Conservation (phyloP, 768 basidiomycete genomes). For the Paxillus ammoniavirescens region DNA sequence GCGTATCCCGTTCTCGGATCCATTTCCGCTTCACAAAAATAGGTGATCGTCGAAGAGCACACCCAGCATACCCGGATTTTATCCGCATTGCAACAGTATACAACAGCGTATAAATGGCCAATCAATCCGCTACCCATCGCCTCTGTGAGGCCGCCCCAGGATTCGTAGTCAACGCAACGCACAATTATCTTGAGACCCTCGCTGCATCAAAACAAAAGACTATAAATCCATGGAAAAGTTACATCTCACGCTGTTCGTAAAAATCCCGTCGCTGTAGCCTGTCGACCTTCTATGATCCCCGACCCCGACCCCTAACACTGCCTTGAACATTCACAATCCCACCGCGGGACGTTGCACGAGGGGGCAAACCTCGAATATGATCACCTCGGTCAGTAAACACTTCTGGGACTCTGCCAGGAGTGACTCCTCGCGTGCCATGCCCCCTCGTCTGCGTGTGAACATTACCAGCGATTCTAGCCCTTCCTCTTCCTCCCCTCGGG, state of each 20-base stretch:
- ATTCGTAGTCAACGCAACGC: neutral
- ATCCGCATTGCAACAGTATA: neutral
- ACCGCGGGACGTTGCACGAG: slow-evolving; percentile 16
- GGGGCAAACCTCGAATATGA: slow-evolving; percentile 4
- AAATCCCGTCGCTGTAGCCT: neutral
- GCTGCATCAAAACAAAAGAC: neutral
- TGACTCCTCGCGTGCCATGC: slow-evolving; percentile 6
- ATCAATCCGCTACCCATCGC: neutral
- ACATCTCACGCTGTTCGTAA: neutral
- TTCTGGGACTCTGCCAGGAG: neutral
- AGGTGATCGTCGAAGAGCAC: no score
- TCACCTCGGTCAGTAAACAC: slow-evolving; percentile 3
- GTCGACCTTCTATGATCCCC: slow-evolving; percentile 9
- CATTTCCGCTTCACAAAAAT: no score
- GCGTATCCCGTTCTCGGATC: no score
- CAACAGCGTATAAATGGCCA: neutral
- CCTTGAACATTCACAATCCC: slow-evolving; percentile 6
- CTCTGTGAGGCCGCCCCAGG: neutral
- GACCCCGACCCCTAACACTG: slow-evolving; percentile 6
- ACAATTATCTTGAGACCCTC: neutral
- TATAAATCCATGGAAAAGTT: neutral
- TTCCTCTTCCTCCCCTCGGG: slow-evolving; percentile 29
- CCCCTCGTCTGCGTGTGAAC: slow-evolving; percentile 15
- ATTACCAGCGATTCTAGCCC: slow-evolving; percentile 24
- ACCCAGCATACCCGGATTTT: neutral